Evolutionary conservation across 345 rosid species (phyloP).

Genomic region (Syzygium grande): DNA sequence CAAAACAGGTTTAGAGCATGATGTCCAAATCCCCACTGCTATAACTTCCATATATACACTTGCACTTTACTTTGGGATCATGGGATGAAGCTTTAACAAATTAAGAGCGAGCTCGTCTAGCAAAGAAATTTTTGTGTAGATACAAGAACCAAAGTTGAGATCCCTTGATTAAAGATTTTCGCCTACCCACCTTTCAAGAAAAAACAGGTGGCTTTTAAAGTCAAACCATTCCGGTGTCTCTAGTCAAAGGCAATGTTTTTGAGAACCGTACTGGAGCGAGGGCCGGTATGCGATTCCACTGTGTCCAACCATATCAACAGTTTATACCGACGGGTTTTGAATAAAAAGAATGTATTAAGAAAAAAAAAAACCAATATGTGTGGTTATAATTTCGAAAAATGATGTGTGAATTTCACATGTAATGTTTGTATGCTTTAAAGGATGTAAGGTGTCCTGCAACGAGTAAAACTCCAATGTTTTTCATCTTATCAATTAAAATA

Average conservation of each 20-base stretch:
- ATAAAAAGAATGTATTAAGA: not conserved
- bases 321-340: rapidly evolving
- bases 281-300: not conserved
- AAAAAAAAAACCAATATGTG: not conserved
- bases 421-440: no score
- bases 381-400: not conserved
- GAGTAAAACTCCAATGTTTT: no score
- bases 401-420: no score
- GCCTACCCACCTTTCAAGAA: not conserved
- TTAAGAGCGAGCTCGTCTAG: no score
- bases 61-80: not conserved
- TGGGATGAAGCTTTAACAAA: not conserved
- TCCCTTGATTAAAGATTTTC: not conserved
- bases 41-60: not conserved
- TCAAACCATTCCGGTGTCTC: rapidly evolving
- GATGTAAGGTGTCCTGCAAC: no score
- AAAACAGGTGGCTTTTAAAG: not conserved
- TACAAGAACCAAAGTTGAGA: not conserved
- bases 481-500: no score
- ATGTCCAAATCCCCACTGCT: not conserved
- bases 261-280: rapidly evolving
- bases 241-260: not conserved
- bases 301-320: rapidly evolving
- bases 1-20: not conserved
- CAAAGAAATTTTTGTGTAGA: not conserved